Conservation (phyloP, 441 rosid species). For the Adansonia rubrostipa region DNA sequence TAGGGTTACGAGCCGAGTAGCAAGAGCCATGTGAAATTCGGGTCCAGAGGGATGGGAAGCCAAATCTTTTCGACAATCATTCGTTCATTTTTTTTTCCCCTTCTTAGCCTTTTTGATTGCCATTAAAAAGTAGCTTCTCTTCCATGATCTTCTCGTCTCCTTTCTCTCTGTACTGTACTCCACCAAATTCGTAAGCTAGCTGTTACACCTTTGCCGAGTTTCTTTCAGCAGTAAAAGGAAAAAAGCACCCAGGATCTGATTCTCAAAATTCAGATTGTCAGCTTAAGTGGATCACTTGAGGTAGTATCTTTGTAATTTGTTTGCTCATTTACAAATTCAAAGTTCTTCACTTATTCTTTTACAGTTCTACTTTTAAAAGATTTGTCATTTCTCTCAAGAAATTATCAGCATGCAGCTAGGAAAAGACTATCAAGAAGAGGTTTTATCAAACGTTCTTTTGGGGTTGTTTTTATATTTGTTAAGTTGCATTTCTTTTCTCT, state of each 20-base stretch:
- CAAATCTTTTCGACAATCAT: constrained; percentile 32
- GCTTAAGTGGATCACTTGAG: background rate
- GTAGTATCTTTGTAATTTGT: constrained; percentile 6
- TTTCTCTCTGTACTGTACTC: background rate
- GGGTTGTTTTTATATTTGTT: no score
- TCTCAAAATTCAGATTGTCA: background rate
- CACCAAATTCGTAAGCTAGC: background rate
- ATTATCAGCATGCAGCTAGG: background rate
- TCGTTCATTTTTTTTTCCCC: background rate
- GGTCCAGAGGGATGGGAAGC: constrained; percentile 41
- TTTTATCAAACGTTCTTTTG: no score
- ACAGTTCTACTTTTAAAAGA: background rate
- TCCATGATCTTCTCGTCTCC: constrained; percentile 28
- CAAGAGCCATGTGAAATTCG: constrained; percentile 47
- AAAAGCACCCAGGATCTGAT: background rate
- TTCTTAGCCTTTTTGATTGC: constrained; percentile 1
- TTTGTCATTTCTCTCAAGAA: background rate
- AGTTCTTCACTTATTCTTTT: background rate
- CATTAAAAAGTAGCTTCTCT: constrained; percentile 31
- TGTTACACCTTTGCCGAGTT: background rate
- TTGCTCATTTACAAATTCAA: background rate
- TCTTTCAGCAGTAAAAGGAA: background rate
- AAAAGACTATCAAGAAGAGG: background rate
- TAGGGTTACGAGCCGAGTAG: constrained; percentile 33
- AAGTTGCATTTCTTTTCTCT: background rate